Base-by-base conservation (phyloP, 768 basidiomycete genomes). In the Panaeolus cyanescens region DNA sequence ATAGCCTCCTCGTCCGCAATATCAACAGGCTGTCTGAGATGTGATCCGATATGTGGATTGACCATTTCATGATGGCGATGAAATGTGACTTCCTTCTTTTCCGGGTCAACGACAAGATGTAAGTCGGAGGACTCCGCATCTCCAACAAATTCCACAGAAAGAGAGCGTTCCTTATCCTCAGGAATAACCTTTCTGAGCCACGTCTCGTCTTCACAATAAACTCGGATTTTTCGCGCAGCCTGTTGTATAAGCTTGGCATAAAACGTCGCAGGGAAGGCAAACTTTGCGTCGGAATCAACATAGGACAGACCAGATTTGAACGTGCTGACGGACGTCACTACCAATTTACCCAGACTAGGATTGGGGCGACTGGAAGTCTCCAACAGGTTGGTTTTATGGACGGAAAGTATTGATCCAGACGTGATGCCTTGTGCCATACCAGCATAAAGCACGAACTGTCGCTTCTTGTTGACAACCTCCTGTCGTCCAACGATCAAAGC, bases 371-470 rank as follows among this genome's bases (percentile, higher is more conserved):
- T 60, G 10, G 31, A 13, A 19, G 55, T 64, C 13, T 64, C 61
- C 12, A 66, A 33, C 13, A 75, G 62, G 62, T 75, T 71, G 3
- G 66, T 65, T 34, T 58, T 62, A 57, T 77, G 70, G 10, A 68
- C 62, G 4, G 63, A 54, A 60, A 72, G 69, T 1, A 37, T 62
- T n/a, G 71, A 73, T 3, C 70, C 73, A 1, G 62, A 50, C 1
- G 70, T 71, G 37, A 78, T 66, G 1, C 77, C 75, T 56, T 77
- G 75, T 0, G 73, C 71, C 0, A 62, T 59, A 4, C 76, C 75
- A 10, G 76, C 75, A 33, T 75, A 62, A 7, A 77, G 50, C 13
- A 59, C 60, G 13, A 72, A 59, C 5, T 32, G 50, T 1, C 31
- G 54, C 1, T 62, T 55, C 56, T 65, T 64, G 12, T 50, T 50